Percentiles rank a stretch among this genome's conserved stretches.
Conservation (phyloP, 768 basidiomycete species). For the Tricholomella constricta region DNA sequence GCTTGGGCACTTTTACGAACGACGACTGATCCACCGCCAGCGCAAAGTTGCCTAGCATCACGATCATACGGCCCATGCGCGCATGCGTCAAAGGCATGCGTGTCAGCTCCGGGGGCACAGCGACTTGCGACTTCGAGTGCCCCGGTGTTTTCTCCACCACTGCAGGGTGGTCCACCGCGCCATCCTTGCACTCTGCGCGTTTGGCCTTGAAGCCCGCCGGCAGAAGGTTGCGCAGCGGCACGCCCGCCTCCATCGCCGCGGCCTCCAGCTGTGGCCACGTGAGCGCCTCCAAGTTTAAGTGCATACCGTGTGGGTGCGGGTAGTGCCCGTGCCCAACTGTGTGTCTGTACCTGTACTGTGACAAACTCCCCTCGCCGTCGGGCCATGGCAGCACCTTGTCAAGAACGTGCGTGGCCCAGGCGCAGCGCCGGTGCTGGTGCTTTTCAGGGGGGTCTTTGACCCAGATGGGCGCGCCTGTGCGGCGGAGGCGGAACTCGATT, state of each 20-base stretch:
- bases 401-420: not conserved
- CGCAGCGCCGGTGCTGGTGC: not conserved
- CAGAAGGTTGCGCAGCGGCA: conserved; percentile 53
- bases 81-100: conserved; percentile 50
- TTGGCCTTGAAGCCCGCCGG: conserved; percentile 30
- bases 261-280: conserved; percentile 54
- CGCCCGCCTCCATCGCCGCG: conserved; percentile 70
- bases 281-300: conserved; percentile 65
- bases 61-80: conserved; percentile 59
- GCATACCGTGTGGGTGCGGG: conserved; percentile 48
- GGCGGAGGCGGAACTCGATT: conserved; percentile 63
- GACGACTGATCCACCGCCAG: conserved; percentile 35
- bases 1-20: conserved; percentile 13
- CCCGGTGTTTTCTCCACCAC: not conserved
- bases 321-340: conserved; percentile 13
- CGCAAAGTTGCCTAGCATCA: conserved; percentile 54
- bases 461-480: conserved; percentile 53
- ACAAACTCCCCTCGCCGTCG: not conserved
- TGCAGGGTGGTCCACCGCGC: too few species aligned
- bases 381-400: conserved; percentile 9
- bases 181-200: not conserved
- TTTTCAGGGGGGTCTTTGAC: conserved; percentile 37
- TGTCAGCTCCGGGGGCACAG: conserved; percentile 8
- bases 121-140: not conserved
- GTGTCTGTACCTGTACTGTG: conserved; percentile 2